Percentiles rank a stretch among this genome's conserved stretches.
Conservation (phyloP, 2,329 filamentous ascomycete species). For the Emmonsiellopsis sp. region DNA sequence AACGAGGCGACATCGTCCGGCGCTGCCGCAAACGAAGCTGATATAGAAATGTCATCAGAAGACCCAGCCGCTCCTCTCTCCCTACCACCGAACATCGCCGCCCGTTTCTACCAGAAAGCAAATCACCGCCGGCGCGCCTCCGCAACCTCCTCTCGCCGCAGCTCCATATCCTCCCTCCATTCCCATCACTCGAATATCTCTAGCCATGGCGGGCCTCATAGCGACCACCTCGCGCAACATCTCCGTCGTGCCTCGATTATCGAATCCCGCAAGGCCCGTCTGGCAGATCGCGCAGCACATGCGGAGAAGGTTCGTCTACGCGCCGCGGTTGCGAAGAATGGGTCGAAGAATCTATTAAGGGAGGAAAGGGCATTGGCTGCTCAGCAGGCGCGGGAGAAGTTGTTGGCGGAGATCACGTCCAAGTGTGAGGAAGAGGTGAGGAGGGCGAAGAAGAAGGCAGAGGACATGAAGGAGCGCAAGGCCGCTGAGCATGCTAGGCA, state of each 20-base stretch:
- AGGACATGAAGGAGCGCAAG: constrained; percentile 56
- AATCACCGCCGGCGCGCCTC: constrained; percentile 51
- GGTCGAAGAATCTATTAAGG: constrained; percentile 46
- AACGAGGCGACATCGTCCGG: constrained; percentile 15
- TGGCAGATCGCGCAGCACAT: constrained; percentile 57
- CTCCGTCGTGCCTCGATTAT: constrained; percentile 57
- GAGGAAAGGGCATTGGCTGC: constrained; percentile 57
- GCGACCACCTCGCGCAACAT: constrained; percentile 55
- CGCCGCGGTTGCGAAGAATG: constrained; percentile 53
- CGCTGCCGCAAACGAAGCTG: constrained; percentile 18
- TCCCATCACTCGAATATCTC: constrained; percentile 50
- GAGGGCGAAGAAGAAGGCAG: constrained; percentile 57
- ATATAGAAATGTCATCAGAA: constrained; percentile 36
- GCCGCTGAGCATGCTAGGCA: constrained; percentile 52
- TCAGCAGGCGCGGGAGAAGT: constrained; percentile 53
- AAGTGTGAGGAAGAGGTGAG: constrained; percentile 58
- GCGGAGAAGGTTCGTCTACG: constrained; percentile 57
- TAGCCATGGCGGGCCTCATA: constrained; percentile 41
- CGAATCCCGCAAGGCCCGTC: constrained; percentile 53
- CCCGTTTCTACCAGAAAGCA: constrained; percentile 50
- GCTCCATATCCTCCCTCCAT: constrained; percentile 55
- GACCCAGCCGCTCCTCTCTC: constrained; percentile 32
- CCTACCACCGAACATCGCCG: constrained; percentile 53
- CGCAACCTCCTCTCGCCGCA: constrained; percentile 54
- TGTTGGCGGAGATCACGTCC: constrained; percentile 55